Percentiles rank a stretch among this genome's conserved stretches.
These are phyloP conservation scores for Lentinula guzmanii DNA, from an alignment of 768 basidiomycete genomes.

Conservation along the genomic window DNA sequence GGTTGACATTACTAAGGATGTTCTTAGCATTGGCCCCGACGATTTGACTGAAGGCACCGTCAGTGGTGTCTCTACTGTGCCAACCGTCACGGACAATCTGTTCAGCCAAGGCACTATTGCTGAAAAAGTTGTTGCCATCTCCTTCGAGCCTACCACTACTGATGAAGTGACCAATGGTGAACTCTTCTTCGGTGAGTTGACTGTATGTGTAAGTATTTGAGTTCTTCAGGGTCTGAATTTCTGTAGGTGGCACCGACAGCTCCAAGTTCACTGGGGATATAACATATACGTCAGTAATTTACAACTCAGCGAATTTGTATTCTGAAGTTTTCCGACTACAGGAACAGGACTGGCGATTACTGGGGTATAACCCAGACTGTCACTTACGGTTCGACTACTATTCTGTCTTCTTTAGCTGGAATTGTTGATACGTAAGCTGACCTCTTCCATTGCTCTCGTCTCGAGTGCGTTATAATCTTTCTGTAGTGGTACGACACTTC, in stretches of 20 bases:
- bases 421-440: constrained; percentile 50
- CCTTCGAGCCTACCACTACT: constrained; percentile 42
- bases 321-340: neutral
- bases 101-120: constrained; percentile 34
- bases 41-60: constrained; percentile 44
- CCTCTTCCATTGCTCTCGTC: neutral
- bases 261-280: constrained; percentile 18
- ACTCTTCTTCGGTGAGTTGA: constrained; percentile 39
- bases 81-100: constrained; percentile 55
- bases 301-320: neutral
- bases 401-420: constrained; percentile 42
- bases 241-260: constrained; percentile 23
- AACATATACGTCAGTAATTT: constrained; percentile 17
- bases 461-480: neutral
- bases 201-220: neutral
- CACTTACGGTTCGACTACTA: constrained; percentile 39
- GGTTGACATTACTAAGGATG: neutral
- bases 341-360: constrained; percentile 27
- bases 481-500: constrained; percentile 40
- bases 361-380: constrained; percentile 61
- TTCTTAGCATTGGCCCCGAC: constrained; percentile 51
- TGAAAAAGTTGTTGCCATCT: constrained; percentile 39
- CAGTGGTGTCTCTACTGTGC: constrained; percentile 24
- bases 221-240: neutral
- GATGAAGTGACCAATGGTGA: constrained; percentile 39